Evolutionary conservation across 129 eudicot species (phyloP).

Genomic region (Calendula officinalis): DNA sequence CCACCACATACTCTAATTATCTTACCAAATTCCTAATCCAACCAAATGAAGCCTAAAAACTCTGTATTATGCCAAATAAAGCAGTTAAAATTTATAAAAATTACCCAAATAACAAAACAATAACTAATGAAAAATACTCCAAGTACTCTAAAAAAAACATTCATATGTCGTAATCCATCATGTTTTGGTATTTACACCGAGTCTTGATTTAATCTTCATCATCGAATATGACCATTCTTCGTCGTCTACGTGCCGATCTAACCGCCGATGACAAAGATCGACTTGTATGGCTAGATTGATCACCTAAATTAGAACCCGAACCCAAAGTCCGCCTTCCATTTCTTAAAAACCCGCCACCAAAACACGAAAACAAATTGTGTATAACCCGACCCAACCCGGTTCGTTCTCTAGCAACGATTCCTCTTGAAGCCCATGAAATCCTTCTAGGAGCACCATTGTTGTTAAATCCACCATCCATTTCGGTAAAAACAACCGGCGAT

Average conservation of each 20-base stretch:
- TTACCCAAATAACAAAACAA: conserved; percentile 20
- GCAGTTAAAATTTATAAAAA: conserved; percentile 16
- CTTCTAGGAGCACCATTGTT: conserved; percentile 78
- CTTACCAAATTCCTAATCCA: no score
- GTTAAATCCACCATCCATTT: conserved; percentile 92
- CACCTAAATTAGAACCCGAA: conserved; percentile 56
- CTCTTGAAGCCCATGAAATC: conserved; percentile 85
- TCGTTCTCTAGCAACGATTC: conserved; percentile 55
- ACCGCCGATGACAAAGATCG: conserved; percentile 2
- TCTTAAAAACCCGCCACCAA: conserved; percentile 59
- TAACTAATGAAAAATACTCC: conserved; percentile 21
- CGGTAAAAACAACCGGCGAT: conserved; percentile 85
- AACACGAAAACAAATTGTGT: conserved; percentile 62
- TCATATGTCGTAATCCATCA: conserved; percentile 25
- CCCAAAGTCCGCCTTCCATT: conserved; percentile 55
- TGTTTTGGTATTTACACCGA: conserved; percentile 31
- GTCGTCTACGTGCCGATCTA: conserved; percentile 40
- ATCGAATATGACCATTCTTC: conserved; percentile 41
- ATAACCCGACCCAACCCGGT: conserved; percentile 61
- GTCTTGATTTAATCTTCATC: conserved; percentile 18
- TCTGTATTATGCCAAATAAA: no score
- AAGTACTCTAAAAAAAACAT: conserved; percentile 21
- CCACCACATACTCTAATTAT: conserved; percentile 16
- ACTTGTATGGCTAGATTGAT: conserved; percentile 20
- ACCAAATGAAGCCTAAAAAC: no score